Base-by-base conservation (phyloP, 441 rosid species). In the Mallotus japonicus region DNA sequence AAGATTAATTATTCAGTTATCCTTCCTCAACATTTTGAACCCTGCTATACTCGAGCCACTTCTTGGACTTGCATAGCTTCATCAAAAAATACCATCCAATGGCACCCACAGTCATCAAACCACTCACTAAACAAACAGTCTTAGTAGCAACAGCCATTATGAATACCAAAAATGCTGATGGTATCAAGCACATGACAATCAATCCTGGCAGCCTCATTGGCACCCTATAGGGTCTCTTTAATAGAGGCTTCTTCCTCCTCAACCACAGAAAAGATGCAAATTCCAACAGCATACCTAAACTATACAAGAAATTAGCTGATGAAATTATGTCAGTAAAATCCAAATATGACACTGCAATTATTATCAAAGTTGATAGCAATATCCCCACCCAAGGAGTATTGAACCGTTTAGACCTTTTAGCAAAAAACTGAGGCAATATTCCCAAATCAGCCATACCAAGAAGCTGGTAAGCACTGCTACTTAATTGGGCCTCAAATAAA, bases 321-420 rank as follows among this genome's bases (percentile, higher is more conserved):
- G 89, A 77, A 47, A 92, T 78, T 10, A 90, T 90, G 75, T 84
- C 85, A 0, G 84, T 76, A 73, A 88, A 90, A 72, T 71, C 24
- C 90, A 92, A 63, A 71, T 76, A 85, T 0, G 90, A 87, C 47
- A 90, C 79, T 3, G 84, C 88, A 1, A 90, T 63, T 5, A 89
- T 75, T 65, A 92, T 86, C 76, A 78, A 47, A 20, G 90, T 79
- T 0, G 95, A 84, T 7, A 90, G 1, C 59, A 88, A 63, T 66
- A 92, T 87, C 69, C 97, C 94, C 1, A 90, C 66, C 97, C 96
- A 90, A 15, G 96, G 97, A 22, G 97, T 92, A 65, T 80, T 73
- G 74, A 90, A 92, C 86, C 81, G 53, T 73, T 82, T 84, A 5
- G 96, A 87, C 22, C 93, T 53, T 6, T 57, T 2, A 0, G 75